Evolutionary conservation across 1,139 yeast genomes (phyloP), one percentile per base, ranked within the genome.

Genomic region (Geotrichum citri-aurantii): DNA sequence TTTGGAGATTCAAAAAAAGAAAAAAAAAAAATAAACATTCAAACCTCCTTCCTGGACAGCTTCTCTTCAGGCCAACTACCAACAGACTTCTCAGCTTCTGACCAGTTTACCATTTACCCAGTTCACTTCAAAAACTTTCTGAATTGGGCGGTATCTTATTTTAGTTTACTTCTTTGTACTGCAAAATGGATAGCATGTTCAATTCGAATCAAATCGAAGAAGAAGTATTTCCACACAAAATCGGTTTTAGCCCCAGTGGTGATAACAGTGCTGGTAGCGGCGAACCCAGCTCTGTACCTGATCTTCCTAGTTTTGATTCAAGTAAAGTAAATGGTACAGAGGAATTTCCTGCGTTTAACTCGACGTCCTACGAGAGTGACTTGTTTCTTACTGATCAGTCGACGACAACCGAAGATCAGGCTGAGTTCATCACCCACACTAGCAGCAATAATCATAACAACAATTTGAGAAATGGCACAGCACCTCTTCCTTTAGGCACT

Each of bases 381-480:
- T 17, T 47, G 17, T 57, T 51, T 44, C 26, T 21, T 12, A 50
- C 56, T 11, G 59, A 52, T 48, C 54, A 57, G 27, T 53, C 52
- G 12, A 37, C 40, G 1, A 57, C 59, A 21, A 52, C 56, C 17
- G 52, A 57, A 46, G 59, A 57, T 31, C 54, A 57, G 27, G 59
- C 59, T 12, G 59, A 57, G 46, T 57, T 57, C 26, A 52, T 50
- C 27, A 52, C 56, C 23, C 56, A 52, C 52, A 44, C 53, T 6
- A 44, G 48, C 40, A 48, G 29, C 21, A 46, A 46, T 14, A 46
- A 17, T 27, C 48, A 52, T 17, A 53, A 52, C 48, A 42, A 46
- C n/a, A 24, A 47, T 27, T 33, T 44, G 11, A 47, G 47, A 14
- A 46, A 26, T 12, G 24, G 29, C 29, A 5, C 46, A 12, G 23